Conservation (phyloP, 768 basidiomycete species). For the Lactarius vividus region DNA sequence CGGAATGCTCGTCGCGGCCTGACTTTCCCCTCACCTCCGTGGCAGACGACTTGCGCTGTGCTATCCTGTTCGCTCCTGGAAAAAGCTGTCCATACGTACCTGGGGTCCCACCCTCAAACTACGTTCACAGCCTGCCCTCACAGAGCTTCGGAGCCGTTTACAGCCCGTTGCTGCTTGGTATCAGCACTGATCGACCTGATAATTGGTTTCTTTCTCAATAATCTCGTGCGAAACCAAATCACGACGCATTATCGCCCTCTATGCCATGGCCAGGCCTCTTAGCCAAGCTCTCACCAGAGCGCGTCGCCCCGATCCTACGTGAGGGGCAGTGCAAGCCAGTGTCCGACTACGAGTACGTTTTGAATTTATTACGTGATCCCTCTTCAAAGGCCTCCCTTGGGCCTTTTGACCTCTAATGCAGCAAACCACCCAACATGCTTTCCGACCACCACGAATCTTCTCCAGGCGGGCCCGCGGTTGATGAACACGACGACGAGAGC, state of each 20-base stretch:
- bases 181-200: constrained; percentile 9
- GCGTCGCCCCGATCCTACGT: constrained; percentile 14
- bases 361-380: constrained; percentile 21
- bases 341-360: constrained; percentile 23
- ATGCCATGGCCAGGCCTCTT: constrained; percentile 19
- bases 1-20: constrained; percentile 4
- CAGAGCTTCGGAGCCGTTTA: not conserved
- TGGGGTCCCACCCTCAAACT: constrained; percentile 20
- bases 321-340: constrained; percentile 25
- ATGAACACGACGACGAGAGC: not conserved
- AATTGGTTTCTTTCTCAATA: not conserved
- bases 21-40: not conserved
- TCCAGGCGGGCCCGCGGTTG: not conserved
- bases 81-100: constrained; percentile 12
- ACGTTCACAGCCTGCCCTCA: constrained; percentile 18
- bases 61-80: constrained; percentile 6
- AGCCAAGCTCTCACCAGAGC: constrained; percentile 22
- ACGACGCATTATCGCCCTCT: not conserved
- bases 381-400: constrained; percentile 5
- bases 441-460: constrained; percentile 18
- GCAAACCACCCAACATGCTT: constrained; percentile 18
- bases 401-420: constrained; percentile 17
- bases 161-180: not conserved
- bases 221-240: not conserved
- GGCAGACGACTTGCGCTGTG: constrained; percentile 18